Percentiles rank a stretch among this genome's conserved stretches.
Evolutionary conservation across 176 grass and related monocot genomes (phyloP).

Genomic region (bread wheat (Triticum aestivum)): IWGSC_CS_RefSeq_v2.1 NC_057813.1:304034721-304035220

Average conservation of each 20-base stretch:
- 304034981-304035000: conserved; percentile 61
- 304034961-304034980: conserved; percentile 81
- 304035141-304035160: background rate
- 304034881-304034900: conserved; percentile 97
- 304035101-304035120: conserved; percentile 1
- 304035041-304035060: conserved; percentile 72
- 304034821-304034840: conserved; percentile 64
- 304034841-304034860: conserved; percentile 92
- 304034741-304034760: background rate
- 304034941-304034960: conserved; percentile 63
- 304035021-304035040: conserved; percentile 87
- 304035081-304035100: conserved; percentile 1
- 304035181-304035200: too few species aligned
- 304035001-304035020: conserved; percentile 86
- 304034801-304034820: background rate
- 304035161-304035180: too few species aligned
- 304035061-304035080: conserved; percentile 58
- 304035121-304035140: background rate
- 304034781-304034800: background rate
- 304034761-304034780: conserved; percentile 1
- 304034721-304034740: conserved; percentile 24
- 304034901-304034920: conserved; percentile 95
- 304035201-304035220: too few species aligned
- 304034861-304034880: conserved; percentile 94
- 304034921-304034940: conserved; percentile 86